These are phyloP conservation scores for Solanum paucissectum DNA, from an alignment of 257 asterid species.

Conservation along the genomic window DNA sequence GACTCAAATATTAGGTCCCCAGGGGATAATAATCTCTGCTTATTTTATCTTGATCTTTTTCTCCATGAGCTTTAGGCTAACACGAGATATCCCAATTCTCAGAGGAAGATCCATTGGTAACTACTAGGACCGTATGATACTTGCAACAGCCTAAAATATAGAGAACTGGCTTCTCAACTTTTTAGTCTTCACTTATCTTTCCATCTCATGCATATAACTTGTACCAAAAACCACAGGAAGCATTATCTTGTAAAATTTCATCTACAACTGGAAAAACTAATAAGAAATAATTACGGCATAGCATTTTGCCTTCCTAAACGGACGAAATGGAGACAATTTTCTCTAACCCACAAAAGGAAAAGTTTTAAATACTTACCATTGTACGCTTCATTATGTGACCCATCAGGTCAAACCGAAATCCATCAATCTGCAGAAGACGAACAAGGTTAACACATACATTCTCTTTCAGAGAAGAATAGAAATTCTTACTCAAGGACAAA, in stretches of 20 bases:
- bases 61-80: not conserved
- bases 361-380: conserved; percentile 42
- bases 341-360: not conserved
- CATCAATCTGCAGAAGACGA: conserved; percentile 68
- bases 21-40: not conserved
- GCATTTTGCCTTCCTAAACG: not conserved
- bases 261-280: not conserved
- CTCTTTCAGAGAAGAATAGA: not conserved
- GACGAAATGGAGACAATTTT: not conserved
- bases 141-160: not conserved
- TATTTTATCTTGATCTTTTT: not conserved
- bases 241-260: not conserved
- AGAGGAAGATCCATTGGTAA: not conserved
- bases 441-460: not conserved
- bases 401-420: conserved; percentile 96
- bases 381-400: conserved; percentile 90
- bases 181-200: not conserved
- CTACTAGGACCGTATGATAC: not conserved
- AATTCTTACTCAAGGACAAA: not conserved
- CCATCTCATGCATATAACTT: not conserved
- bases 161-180: not conserved
- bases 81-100: not conserved
- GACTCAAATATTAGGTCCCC: not conserved
- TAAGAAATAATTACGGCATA: not conserved
- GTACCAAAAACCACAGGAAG: not conserved